Base-by-base conservation (phyloP, 2,329 filamentous ascomycete genomes). In the Pestalotiopsis sp. region DNA sequence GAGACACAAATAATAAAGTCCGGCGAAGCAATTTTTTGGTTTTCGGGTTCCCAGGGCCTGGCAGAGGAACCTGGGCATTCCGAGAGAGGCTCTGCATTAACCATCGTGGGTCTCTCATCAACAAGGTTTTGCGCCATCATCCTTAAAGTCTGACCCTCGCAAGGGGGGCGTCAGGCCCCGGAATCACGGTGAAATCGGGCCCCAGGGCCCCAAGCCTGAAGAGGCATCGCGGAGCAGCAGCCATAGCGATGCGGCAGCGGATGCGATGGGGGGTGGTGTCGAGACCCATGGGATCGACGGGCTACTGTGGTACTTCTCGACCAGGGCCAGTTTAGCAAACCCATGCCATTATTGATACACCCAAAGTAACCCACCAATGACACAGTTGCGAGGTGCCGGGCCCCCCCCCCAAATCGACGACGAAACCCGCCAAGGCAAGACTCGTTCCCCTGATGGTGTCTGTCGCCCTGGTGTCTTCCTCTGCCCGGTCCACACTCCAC, bases 401-500 rank as follows among this genome's bases (percentile, higher is more conserved):
- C 26, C 65, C 64, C 44, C 56, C 56, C n/a, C 65, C 57, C 57
- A 35, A 66, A 61, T 66, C 39, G 57, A 66, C 39, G 48, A 20
- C 65, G 65, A 66, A 66, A 66, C 65, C 57, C 65, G 57, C 58
- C 56, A 60, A 44, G 44, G 64, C 64, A 52, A 62, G 65, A 59
- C 64, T 65, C 57, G 64, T 66, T 52, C 44, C 64, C 64, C 64
- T 66, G 64, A 66, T 66, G 35, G 65, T 66, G 65, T 66, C 65
- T 55, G 57, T 52, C 44, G 44, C 44, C 17, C 44, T 52, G 44
- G 44, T 17, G 26, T 26, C 26, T 26, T 52, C 17, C 20, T n/a
- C 44, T 52, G n/a, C 13, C 17, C 22, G 20, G 44, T 52, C 17
- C 17, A 20, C 44, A 20, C 17, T 52, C 44, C 44, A 52, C 44